Evolutionary conservation across 305 asterid species (phyloP), one percentile per base, ranked within the genome.

Genomic region (Rubia balearica): DNA sequence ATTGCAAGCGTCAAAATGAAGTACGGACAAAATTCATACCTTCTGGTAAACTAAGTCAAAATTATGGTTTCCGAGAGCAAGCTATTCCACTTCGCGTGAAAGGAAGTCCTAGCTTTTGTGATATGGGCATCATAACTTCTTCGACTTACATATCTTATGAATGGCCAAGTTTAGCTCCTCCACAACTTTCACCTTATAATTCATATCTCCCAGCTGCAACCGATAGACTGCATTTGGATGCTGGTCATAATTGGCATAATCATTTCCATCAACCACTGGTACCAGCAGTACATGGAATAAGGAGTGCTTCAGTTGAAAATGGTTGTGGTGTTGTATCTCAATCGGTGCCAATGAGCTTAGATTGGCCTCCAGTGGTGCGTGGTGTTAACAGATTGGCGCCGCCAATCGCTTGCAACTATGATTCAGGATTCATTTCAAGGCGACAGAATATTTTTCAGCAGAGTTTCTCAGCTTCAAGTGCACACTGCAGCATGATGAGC

Each of bases 141-240:
- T 84, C 89, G 27, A 82, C 96, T 71, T 85, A 86, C 73, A 73
- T 86, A 75, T 94, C 99, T 48, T 94, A 91, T 61, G 99, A 94
- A 77, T 94, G 99, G 99, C 99, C 99, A 67, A 89, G 80, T 78
- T 73, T 87, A 78, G 87, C 84, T 74, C 90, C 95, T 61, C 57
- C 80, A 77, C 90, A 87, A 68, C 74, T 82, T 80, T 86, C 88
- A 74, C 83, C 78, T 30, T 75, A 80, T 73, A 85, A 77, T 75
- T 72, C 88, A 43, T 87, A 86, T 86, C 91, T 83, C 68, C 99
- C 99, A 61, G 89, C 97, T 48, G 88, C 99, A 73, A 86, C 98
- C 65, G 99, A 91, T 78, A 87, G 99, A 83, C 82, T 94, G 87
- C 98, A 94, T 84, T 93, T 94, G 74, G 99, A 94, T 81, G 95